A percentile compares a stretch with the other conserved stretches of the same genome.
phyloP scores from a whole-genome alignment of 441 rosid species.

The Cnidoscolus chayamansa region DNA sequence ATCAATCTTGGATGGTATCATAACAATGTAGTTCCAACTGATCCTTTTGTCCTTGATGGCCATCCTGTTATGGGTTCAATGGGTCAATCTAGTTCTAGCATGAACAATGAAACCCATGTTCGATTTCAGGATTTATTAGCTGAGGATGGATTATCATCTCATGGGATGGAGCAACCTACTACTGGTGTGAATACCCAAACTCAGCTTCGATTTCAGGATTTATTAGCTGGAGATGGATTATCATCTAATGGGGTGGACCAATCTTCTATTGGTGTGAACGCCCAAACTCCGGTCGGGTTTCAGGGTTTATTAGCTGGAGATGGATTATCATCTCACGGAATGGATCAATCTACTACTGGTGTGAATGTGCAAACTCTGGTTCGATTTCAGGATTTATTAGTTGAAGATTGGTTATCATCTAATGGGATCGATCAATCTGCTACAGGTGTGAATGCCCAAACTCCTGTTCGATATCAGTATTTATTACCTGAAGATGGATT shows the following conservation, averaged over 20 bases:
- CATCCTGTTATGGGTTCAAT: background rate
- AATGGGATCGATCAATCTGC: too few species aligned
- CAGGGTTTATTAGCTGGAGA: constrained; percentile 10
- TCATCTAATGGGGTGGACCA: constrained; percentile 1
- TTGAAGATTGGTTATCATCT: too few species aligned
- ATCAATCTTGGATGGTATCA: background rate
- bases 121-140: background rate
- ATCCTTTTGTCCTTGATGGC: background rate
- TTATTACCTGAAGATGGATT: constrained; percentile 1
- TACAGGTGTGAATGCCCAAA: background rate
- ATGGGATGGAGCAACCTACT: background rate
- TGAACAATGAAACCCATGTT: background rate
- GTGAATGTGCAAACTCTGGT: too few species aligned
- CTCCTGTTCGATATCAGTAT: background rate
- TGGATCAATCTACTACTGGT: too few species aligned
- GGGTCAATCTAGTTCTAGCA: background rate
- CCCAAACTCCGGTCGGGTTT: background rate
- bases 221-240: constrained; percentile 2
- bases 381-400: too few species aligned
- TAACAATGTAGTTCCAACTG: background rate
- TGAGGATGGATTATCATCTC: background rate
- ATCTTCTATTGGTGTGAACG: background rate
- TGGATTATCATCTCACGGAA: too few species aligned
- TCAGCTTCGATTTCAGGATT: background rate
- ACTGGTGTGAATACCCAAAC: background rate